Conservation (phyloP, 345 rosid genomes). For the Carallia brachiata region DNA sequence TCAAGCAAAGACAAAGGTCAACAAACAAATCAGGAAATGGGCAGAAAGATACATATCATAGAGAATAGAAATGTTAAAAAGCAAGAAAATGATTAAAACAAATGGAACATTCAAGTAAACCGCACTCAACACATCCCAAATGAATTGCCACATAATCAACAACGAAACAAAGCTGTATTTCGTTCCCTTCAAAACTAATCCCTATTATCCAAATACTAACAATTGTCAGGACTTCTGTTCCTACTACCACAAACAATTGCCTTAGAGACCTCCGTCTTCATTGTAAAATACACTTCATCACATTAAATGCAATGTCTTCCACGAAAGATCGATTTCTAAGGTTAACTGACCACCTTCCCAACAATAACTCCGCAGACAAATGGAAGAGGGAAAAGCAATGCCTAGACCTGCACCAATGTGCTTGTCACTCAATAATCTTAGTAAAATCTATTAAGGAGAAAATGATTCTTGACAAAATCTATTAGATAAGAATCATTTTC, state of each 20-base stretch:
- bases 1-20: constrained; percentile 16
- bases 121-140: background rate
- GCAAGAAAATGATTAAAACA: background rate
- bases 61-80: background rate
- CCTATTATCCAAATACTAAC: too few relatives aligned
- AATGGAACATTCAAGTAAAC: background rate
- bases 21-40: background rate
- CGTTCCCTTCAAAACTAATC: too few relatives aligned
- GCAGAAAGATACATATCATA: background rate
- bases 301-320: background rate
- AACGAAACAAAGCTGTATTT: too few relatives aligned
- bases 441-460: too few relatives aligned
- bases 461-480: too few relatives aligned
- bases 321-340: background rate
- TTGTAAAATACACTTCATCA: background rate
- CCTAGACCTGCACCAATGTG: too few relatives aligned
- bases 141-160: background rate
- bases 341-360: background rate
- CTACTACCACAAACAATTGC: too few relatives aligned
- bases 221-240: too few relatives aligned
- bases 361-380: too few relatives aligned
- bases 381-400: too few relatives aligned
- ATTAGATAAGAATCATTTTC: too few relatives aligned
- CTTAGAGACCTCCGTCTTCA: background rate
- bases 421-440: too few relatives aligned